These are phyloP conservation scores for Pugionium cornutum DNA, from an alignment of 345 rosid genomes.

Conservation along the genomic window DNA sequence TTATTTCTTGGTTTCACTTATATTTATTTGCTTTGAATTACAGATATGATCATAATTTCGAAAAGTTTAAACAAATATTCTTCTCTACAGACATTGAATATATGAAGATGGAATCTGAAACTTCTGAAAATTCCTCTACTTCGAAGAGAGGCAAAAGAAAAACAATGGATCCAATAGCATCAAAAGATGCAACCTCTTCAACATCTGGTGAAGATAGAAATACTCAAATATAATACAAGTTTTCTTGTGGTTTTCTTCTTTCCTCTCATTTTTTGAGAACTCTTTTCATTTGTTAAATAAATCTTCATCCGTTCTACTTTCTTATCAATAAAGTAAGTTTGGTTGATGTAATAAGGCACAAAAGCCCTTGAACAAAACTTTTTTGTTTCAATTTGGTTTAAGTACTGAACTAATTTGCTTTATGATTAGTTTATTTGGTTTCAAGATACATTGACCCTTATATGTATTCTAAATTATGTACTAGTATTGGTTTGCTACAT, in stretches of 20 bases:
- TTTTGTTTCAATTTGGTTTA: neutral
- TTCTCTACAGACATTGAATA: neutral
- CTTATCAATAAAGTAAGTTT: neutral
- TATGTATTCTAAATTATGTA: too few relatives aligned
- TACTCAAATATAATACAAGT: neutral
- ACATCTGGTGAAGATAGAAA: too few relatives aligned
- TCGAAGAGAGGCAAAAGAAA: too few relatives aligned
- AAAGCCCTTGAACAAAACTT: neutral
- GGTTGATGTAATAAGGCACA: neutral
- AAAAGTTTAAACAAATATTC: neutral
- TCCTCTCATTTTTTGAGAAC: neutral
- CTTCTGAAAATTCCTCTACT: neutral
- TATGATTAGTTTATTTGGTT: too few relatives aligned
- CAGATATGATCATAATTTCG: neutral
- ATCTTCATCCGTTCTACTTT: conserved; percentile 2
- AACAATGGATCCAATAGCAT: too few relatives aligned
- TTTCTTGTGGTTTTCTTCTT: conserved; percentile 1
- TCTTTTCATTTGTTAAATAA: neutral
- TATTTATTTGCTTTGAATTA: neutral
- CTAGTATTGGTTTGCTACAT: too few relatives aligned
- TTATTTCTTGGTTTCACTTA: neutral
- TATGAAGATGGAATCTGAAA: neutral
- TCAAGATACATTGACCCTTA: too few relatives aligned
- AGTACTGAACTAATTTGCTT: too few relatives aligned
- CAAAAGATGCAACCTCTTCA: too few relatives aligned